A percentile compares a stretch with the other conserved stretches of the same genome.
phyloP scores from a whole-genome alignment of 163 green algal species.

The Chlorella variabilis region DNA sequence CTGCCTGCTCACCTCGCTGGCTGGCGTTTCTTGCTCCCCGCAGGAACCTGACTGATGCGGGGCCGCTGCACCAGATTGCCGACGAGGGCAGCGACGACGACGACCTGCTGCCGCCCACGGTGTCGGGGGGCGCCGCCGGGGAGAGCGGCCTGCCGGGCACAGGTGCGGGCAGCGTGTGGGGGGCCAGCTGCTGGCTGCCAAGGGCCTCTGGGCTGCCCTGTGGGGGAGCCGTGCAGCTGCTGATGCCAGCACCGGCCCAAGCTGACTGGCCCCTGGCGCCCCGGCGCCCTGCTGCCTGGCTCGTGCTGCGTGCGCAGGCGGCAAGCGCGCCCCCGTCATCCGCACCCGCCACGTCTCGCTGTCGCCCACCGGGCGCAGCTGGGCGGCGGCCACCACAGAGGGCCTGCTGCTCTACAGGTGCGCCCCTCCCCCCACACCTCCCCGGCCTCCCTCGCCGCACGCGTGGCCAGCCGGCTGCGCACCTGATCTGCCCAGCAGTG shows the following conservation, averaged over 20 bases:
- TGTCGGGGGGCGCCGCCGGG: constrained; percentile 41
- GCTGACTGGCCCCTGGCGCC: background rate
- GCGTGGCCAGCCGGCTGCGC: too few species aligned
- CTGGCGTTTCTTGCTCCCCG: too few species aligned
- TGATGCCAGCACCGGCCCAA: too few species aligned
- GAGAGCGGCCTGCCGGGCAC: constrained; percentile 48
- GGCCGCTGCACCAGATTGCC: constrained; percentile 86
- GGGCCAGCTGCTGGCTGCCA: too few species aligned
- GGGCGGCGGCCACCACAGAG: constrained; percentile 90
- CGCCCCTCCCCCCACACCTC: background rate
- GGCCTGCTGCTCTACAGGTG: constrained; percentile 61
- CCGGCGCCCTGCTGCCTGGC: too few species aligned
- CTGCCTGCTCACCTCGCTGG: background rate
- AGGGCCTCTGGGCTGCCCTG: too few species aligned
- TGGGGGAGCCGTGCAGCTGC: too few species aligned
- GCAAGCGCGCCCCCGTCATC: constrained; percentile 24
- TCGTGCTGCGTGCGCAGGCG: too few species aligned
- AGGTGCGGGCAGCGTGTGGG: too few species aligned
- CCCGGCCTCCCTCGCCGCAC: background rate
- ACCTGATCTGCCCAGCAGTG: too few species aligned
- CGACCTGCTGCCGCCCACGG: constrained; percentile 52
- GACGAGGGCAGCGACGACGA: constrained; percentile 67
- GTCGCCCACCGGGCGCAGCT: constrained; percentile 86
- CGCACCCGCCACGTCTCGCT: constrained; percentile 75
- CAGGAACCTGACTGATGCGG: constrained; percentile 70